A percentile compares a stretch with the other conserved stretches of the same genome.
phyloP scores from a whole-genome alignment of 2,329 filamentous ascomycete species.

The Sclerotinia borealis region DNA sequence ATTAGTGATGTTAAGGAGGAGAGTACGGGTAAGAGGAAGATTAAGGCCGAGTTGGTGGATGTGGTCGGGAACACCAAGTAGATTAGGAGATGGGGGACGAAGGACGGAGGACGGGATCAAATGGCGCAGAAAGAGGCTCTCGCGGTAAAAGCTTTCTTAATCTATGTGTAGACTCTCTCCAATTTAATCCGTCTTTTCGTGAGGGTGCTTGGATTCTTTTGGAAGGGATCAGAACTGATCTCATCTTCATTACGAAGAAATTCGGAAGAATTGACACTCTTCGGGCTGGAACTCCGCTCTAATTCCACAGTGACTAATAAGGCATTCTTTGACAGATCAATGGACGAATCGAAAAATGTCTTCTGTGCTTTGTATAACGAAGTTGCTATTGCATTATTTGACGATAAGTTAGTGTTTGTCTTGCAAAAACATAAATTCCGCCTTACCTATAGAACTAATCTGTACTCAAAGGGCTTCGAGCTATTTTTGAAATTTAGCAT shows the following conservation, averaged over 20 bases:
- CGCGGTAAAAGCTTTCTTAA: too few relatives aligned
- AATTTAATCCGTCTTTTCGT: too few relatives aligned
- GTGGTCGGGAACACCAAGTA: background rate
- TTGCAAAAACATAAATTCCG: too few relatives aligned
- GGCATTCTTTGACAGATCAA: background rate
- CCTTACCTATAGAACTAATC: background rate
- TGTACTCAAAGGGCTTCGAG: background rate
- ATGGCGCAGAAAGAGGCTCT: too few relatives aligned
- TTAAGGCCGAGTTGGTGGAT: slow-evolving; percentile 63
- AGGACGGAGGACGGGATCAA: too few relatives aligned
- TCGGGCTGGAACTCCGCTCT: background rate
- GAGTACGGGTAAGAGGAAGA: slow-evolving; percentile 89
- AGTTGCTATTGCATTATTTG: background rate
- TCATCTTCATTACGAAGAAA: background rate
- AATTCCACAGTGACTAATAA: background rate
- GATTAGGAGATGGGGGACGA: too few relatives aligned
- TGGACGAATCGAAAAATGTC: background rate
- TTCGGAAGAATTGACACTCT: background rate
- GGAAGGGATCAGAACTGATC: background rate
- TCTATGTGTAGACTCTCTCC: too few relatives aligned
- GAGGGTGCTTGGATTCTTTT: background rate
- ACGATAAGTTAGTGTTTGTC: background rate
- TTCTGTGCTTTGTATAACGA: background rate
- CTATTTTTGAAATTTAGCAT: background rate
- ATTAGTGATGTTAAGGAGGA: slow-evolving; percentile 93